A percentile compares a stretch with the other conserved stretches of the same genome.
These are phyloP conservation scores for Basidiobolus meristosporus DNA, from an alignment of 371 early-diverging fungal genomes.

Conservation along the genomic window DNA sequence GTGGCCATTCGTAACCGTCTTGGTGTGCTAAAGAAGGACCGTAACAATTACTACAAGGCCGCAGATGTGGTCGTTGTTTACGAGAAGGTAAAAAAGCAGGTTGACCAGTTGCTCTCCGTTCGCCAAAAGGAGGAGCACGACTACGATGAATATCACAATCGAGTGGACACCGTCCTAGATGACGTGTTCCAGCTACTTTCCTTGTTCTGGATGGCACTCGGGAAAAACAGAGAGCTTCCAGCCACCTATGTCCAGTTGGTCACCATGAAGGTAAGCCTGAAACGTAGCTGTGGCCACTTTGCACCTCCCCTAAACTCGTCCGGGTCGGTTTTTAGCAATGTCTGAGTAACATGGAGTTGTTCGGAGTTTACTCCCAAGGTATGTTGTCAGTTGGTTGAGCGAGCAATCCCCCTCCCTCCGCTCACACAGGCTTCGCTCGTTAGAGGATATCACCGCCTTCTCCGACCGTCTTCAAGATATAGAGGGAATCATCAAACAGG, in stretches of 20 bases:
- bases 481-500: slow-evolving; percentile 27
- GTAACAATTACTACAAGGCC: slow-evolving; percentile 28
- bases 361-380: slow-evolving; percentile 38
- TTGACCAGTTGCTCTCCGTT: no score
- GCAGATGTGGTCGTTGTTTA: slow-evolving; percentile 34
- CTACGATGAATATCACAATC: slow-evolving; percentile 16
- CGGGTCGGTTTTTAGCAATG: slow-evolving; percentile 56
- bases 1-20: slow-evolving; percentile 48
- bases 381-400: slow-evolving; percentile 3
- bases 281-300: no score
- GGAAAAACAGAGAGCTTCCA: slow-evolving; percentile 55
- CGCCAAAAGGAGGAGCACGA: no score
- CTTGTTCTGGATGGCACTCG: slow-evolving; percentile 57
- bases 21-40: slow-evolving; percentile 50
- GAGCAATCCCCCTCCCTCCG: no score
- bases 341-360: slow-evolving; percentile 39
- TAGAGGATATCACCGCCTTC: slow-evolving; percentile 37
- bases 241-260: slow-evolving; percentile 61
- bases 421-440: slow-evolving; percentile 1
- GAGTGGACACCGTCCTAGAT: slow-evolving; percentile 53
- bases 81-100: slow-evolving; percentile 18
- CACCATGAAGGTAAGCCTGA: slow-evolving; percentile 41
- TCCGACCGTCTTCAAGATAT: slow-evolving; percentile 32
- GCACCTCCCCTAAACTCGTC: no score
- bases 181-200: slow-evolving; percentile 60